Conservation (phyloP, 768 basidiomycete genomes). For the Mycena olivaceomarginata region DNA sequence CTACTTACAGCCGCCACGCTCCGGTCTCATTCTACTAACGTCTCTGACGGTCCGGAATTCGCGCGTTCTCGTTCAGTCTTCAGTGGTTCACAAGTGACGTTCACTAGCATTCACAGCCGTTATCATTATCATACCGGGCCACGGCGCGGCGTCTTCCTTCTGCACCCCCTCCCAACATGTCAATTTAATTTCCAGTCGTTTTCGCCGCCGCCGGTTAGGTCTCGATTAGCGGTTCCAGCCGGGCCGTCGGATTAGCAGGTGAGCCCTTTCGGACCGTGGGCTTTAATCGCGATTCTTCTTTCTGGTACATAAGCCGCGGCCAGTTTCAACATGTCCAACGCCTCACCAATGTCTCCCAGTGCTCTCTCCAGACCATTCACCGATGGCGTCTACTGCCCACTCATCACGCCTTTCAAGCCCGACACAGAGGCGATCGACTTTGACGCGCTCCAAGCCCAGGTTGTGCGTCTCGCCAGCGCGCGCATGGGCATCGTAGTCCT, state of each 20-base stretch:
- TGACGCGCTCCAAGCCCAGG: slow-evolving; percentile 42
- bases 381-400: slow-evolving; percentile 43
- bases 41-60: not conserved
- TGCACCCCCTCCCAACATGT: not conserved
- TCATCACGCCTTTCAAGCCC: slow-evolving; percentile 43
- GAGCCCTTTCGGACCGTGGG: slow-evolving; percentile 13
- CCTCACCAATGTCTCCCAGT: slow-evolving; percentile 35
- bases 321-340: not conserved
- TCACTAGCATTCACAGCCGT: not conserved
- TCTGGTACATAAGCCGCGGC: slow-evolving; percentile 20
- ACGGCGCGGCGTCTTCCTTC: not conserved
- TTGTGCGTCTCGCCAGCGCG: slow-evolving; percentile 43
- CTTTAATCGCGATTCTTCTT: slow-evolving; percentile 7
- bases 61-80: not conserved
- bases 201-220: not conserved
- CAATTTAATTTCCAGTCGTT: not conserved
- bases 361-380: slow-evolving; percentile 32
- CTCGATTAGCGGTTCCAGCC: slow-evolving; percentile 8
- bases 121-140: not conserved
- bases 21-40: not conserved
- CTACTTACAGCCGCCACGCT: not conserved
- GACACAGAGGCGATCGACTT: slow-evolving; percentile 40
- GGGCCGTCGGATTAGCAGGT: slow-evolving; percentile 23
- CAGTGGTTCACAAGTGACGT: too few relatives aligned
- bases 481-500: slow-evolving; percentile 47